Evolutionary conservation across 371 early-diverging fungal species (phyloP).

Genomic region (Syncephalastrum contaminatum): DNA sequence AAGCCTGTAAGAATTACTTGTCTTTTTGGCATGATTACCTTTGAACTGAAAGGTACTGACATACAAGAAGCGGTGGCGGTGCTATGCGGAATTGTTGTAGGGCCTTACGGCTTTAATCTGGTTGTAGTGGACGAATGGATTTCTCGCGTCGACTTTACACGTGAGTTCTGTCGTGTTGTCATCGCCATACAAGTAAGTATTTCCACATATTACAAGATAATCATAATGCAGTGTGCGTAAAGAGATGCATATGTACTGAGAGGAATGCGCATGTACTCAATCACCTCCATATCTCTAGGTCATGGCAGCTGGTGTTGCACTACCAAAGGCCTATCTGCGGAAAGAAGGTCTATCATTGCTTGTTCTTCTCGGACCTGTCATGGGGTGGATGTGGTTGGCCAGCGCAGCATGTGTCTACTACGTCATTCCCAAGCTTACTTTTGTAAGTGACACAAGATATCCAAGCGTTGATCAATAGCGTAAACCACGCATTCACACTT

Average conservation of each 20-base stretch:
- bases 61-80: conserved; percentile 64
- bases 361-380: conserved; percentile 74
- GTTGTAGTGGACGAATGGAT: conserved; percentile 24
- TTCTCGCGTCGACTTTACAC: conserved; percentile 21
- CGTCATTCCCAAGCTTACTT: conserved; percentile 17
- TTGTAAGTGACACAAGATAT: conserved; percentile 13
- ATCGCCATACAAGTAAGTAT: conserved; percentile 64
- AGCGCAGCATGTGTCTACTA: conserved; percentile 19
- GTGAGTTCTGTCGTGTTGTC: conserved; percentile 66
- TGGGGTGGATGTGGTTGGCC: conserved; percentile 60
- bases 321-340: conserved; percentile 48
- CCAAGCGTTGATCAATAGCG: no score
- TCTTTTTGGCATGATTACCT: not conserved
- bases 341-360: conserved; percentile 56
- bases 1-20: conserved; percentile 57
- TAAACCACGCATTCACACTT: not conserved
- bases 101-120: conserved; percentile 50
- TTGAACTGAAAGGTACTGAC: not conserved
- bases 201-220: not conserved
- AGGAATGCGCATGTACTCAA: no score
- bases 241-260: not conserved
- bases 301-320: conserved; percentile 50
- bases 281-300: conserved; percentile 6
- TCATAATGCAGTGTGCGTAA: not conserved
- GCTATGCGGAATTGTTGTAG: conserved; percentile 77